Conservation (phyloP, 306 rosid species). For the Canavalia ensiformis region DNA sequence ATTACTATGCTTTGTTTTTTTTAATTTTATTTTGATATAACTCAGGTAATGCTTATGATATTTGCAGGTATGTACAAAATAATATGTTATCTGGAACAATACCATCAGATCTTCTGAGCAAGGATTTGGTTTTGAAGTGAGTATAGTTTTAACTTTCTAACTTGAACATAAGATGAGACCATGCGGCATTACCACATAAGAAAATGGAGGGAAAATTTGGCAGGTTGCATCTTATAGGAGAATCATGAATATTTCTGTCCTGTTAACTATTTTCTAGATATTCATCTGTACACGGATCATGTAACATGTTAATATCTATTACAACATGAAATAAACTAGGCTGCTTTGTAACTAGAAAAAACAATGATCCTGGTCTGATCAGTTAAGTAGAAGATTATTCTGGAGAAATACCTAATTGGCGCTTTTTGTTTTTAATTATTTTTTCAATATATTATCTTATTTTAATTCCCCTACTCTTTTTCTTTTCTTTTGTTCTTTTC, state of each 20-base stretch:
- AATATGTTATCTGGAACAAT: constrained; percentile 82
- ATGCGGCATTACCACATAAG: constrained; percentile 14
- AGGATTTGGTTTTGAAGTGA: constrained; percentile 70
- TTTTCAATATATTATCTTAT: background rate
- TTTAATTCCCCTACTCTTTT: background rate
- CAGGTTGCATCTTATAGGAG: constrained; percentile 22
- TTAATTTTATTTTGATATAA: constrained; percentile 16
- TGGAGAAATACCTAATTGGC: background rate
- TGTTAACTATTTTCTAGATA: constrained; percentile 4
- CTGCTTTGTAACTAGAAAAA: constrained; percentile 16
- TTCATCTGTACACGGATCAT: background rate
- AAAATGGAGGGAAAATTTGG: constrained; percentile 23
- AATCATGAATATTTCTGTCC: background rate
- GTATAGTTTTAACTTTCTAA: constrained; percentile 48
- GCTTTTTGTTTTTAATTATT: background rate
- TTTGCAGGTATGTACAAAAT: constrained; percentile 84
- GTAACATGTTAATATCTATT: background rate
- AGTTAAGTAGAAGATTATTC: background rate
- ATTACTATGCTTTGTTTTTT: constrained; percentile 9
- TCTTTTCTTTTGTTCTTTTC: background rate
- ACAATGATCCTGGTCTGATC: background rate
- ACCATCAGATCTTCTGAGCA: constrained; percentile 70
- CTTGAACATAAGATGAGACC: constrained; percentile 23
- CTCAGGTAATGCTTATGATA: constrained; percentile 44
- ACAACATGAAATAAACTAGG: background rate